phyloP scores from a whole-genome alignment of 306 rosid genomes.

The Hylodesmum podocarpum region DNA sequence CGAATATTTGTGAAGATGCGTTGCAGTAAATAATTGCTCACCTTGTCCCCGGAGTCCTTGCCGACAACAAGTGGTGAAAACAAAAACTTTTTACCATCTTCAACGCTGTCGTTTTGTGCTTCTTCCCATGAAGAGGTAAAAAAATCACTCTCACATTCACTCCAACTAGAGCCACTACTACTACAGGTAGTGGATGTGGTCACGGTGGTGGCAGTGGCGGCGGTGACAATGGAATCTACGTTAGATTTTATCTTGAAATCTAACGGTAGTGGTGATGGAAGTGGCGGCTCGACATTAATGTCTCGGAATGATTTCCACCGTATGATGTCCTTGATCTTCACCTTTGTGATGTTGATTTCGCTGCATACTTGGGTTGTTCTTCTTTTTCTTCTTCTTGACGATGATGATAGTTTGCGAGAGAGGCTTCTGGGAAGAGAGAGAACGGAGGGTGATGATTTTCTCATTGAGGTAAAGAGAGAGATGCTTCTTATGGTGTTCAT shows the following conservation, averaged over 20 bases:
- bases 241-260: constrained; percentile 30
- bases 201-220: constrained; percentile 25
- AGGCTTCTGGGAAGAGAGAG: constrained; percentile 53
- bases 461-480: constrained; percentile 43
- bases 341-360: constrained; percentile 29
- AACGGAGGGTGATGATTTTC: constrained; percentile 43
- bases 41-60: constrained; percentile 42
- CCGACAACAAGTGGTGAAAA: constrained; percentile 59
- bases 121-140: constrained; percentile 47
- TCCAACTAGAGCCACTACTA: constrained; percentile 67
- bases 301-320: constrained; percentile 82
- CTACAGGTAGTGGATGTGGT: constrained; percentile 33
- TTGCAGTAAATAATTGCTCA: constrained; percentile 43
- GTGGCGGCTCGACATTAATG: constrained; percentile 38
- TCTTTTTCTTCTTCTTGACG: neutral
- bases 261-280: constrained; percentile 37
- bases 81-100: constrained; percentile 21
- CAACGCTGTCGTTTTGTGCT: constrained; percentile 35
- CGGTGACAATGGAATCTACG: too few relatives aligned
- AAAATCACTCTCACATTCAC: constrained; percentile 81
- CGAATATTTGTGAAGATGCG: constrained; percentile 15
- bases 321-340: constrained; percentile 71
- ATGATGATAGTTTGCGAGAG: constrained; percentile 44
- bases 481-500: constrained; percentile 50
- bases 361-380: neutral